These are phyloP conservation scores for Sclerotinia sclerotiorum DNA, from an alignment of 2,329 filamentous ascomycete genomes.

Conservation along the genomic window DNA sequence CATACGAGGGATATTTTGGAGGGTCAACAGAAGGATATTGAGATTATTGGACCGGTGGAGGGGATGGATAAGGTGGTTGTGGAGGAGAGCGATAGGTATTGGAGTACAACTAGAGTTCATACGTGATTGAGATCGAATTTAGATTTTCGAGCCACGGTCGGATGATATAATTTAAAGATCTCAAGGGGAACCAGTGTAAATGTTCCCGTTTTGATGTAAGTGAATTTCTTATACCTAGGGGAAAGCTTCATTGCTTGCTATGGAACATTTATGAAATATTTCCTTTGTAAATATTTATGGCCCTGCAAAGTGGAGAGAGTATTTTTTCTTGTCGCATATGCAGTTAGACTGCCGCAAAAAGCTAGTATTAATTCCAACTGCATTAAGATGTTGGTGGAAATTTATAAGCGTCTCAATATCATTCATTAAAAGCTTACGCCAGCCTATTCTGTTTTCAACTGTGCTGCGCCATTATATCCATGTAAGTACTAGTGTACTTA, in stretches of 20 bases:
- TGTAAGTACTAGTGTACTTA: neutral
- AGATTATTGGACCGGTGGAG: slow-evolving; percentile 50
- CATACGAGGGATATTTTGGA: slow-evolving; percentile 49
- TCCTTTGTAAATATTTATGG: too few relatives aligned
- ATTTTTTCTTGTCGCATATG: neutral
- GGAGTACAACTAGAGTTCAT: slow-evolving; percentile 41
- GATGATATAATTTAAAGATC: neutral
- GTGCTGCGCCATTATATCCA: neutral
- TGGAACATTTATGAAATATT: neutral
- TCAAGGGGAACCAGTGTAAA: neutral
- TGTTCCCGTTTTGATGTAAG: neutral
- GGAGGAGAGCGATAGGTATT: slow-evolving; percentile 49
- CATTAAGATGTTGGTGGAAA: neutral
- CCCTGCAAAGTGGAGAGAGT: neutral
- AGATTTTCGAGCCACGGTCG: too few relatives aligned
- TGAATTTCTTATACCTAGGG: neutral
- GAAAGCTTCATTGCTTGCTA: neutral
- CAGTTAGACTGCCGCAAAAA: neutral
- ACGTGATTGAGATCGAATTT: neutral
- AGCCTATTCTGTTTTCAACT: too few relatives aligned
- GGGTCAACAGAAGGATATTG: slow-evolving; percentile 50
- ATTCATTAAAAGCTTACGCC: too few relatives aligned
- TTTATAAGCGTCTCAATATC: neutral
- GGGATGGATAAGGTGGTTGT: slow-evolving; percentile 48
- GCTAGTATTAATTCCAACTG: neutral